phyloP scores from a whole-genome alignment of 352 stramenopile genomes.

The Phytophthora fragariaefolia region DNA sequence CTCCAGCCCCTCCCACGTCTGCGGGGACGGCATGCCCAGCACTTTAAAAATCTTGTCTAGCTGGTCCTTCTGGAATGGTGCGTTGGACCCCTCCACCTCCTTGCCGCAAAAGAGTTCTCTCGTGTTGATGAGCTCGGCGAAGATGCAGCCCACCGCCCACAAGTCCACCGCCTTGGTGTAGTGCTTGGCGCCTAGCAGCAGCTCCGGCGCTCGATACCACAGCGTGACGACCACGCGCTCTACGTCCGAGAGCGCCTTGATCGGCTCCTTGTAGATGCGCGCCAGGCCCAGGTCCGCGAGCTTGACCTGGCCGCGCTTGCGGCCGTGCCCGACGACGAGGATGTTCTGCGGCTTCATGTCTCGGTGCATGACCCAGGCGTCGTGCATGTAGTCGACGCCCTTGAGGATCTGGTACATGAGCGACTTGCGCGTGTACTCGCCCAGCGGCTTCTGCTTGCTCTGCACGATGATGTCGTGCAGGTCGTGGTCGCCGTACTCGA shows the following conservation, averaged over 20 bases:
- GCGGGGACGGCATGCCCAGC: slow-evolving; percentile 85
- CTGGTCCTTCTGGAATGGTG: slow-evolving; percentile 91
- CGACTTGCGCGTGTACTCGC: slow-evolving; percentile 93
- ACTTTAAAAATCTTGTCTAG: slow-evolving; percentile 93
- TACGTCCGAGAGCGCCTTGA: slow-evolving; percentile 89
- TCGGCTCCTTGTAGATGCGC: slow-evolving; percentile 89
- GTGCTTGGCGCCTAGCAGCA: slow-evolving; percentile 92
- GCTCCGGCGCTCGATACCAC: slow-evolving; percentile 96
- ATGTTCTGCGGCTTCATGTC: slow-evolving; percentile 96
- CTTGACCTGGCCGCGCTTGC: slow-evolving; percentile 87
- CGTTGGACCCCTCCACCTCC: slow-evolving; percentile 87
- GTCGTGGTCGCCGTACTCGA: slow-evolving; percentile 91
- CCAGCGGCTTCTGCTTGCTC: slow-evolving; percentile 89
- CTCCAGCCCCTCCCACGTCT: slow-evolving; percentile 86
- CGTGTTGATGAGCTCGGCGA: slow-evolving; percentile 92
- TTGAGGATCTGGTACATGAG: slow-evolving; percentile 94
- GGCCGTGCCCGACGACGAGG: slow-evolving; percentile 88
- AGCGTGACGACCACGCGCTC: slow-evolving; percentile 95
- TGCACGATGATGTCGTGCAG: slow-evolving; percentile 90
- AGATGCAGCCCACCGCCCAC: slow-evolving; percentile 97
- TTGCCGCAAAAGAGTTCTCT: slow-evolving; percentile 90
- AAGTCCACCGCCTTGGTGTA: slow-evolving; percentile 97
- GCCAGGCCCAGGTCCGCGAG: slow-evolving; percentile 87
- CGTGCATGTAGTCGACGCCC: slow-evolving; percentile 94
- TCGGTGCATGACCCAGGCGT: slow-evolving; percentile 93